Evolutionary conservation across 2,329 filamentous ascomycete genomes (phyloP).

Genomic region (Aspergillus tanneri): DNA sequence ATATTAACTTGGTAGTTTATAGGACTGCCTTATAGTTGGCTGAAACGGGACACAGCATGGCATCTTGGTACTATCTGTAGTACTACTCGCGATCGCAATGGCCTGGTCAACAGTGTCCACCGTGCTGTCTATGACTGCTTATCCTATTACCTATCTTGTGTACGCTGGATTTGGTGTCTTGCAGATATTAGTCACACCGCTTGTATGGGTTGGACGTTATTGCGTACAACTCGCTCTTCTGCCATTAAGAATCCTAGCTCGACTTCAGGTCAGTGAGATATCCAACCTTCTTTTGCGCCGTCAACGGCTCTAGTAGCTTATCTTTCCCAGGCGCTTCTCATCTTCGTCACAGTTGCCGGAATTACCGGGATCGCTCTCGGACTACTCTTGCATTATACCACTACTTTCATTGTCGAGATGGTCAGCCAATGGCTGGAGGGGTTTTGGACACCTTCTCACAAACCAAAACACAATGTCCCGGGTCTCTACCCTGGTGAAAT

Average conservation of each 20-base stretch:
- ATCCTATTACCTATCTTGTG: conserved; percentile 19
- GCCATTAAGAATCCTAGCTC: conserved; percentile 53
- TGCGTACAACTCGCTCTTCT: conserved; percentile 44
- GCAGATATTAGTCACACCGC: conserved; percentile 45
- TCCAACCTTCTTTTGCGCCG: not conserved
- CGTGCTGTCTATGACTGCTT: conserved; percentile 7
- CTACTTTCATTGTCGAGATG: conserved; percentile 54
- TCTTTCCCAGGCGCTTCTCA: conserved; percentile 42
- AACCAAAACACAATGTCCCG: not conserved
- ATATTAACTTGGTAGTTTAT: no score
- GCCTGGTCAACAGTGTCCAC: not conserved
- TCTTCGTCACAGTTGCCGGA: conserved; percentile 65
- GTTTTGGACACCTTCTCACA: not conserved
- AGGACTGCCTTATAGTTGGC: no score
- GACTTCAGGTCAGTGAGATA: conserved; percentile 53
- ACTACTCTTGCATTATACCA: conserved; percentile 57
- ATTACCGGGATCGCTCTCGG: conserved; percentile 67
- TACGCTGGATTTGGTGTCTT: conserved; percentile 29
- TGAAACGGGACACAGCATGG: no score
- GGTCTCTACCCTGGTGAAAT: not conserved
- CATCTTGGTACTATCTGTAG: no score
- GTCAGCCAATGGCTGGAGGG: conserved; percentile 47
- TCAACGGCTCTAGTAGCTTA: not conserved
- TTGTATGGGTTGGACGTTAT: conserved; percentile 50
- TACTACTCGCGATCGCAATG: no score